Conservation (phyloP, 164 flowering plant genomes). For the Amborella trichopoda region DNA sequence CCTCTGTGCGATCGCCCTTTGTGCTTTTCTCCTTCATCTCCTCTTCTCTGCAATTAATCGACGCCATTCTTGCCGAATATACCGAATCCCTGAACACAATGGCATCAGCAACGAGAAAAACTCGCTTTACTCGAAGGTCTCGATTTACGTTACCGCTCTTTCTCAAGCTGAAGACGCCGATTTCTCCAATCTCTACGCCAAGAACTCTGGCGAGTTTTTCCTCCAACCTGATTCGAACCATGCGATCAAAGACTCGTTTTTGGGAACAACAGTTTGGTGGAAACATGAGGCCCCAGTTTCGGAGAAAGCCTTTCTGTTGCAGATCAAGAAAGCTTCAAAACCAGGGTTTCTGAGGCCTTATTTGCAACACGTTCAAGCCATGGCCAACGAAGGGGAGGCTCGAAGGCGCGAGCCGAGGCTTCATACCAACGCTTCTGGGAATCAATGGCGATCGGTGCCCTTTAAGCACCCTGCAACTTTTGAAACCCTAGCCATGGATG, state of each 20-base stretch:
- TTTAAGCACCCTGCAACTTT: slow-evolving; percentile 66
- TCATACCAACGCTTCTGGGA: slow-evolving; percentile 23
- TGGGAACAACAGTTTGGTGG: slow-evolving; percentile 50
- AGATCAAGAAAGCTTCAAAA: slow-evolving; percentile 41
- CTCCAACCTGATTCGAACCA: slow-evolving; percentile 40
- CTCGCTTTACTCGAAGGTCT: slow-evolving; percentile 38
- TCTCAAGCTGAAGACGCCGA: slow-evolving; percentile 55
- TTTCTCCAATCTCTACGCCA: slow-evolving; percentile 47
- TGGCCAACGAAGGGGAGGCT: slow-evolving; percentile 45
- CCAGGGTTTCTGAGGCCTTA: slow-evolving; percentile 57
- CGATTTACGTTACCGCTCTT: slow-evolving; percentile 41
- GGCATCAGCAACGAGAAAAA: slow-evolving; percentile 40
- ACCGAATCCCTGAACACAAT: slow-evolving; percentile 49
- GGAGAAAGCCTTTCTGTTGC: slow-evolving; percentile 25
- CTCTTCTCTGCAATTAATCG: slow-evolving; percentile 12
- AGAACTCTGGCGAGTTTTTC: slow-evolving; percentile 38
- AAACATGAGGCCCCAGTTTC: slow-evolving; percentile 12
- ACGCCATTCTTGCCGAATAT: slow-evolving; percentile 37
- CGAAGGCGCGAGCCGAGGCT: slow-evolving; percentile 32
- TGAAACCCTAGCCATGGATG: slow-evolving; percentile 65
- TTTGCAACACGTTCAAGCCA: slow-evolving; percentile 54
- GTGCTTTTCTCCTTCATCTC: not conserved
- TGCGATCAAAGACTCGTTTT: slow-evolving; percentile 39
- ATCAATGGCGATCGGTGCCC: slow-evolving; percentile 59
- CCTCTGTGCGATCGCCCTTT: not conserved